Evolutionary conservation across 1,139 yeast genomes (phyloP), one percentile per base, ranked within the genome.

Genomic region (Blastobotrys niveus): DNA sequence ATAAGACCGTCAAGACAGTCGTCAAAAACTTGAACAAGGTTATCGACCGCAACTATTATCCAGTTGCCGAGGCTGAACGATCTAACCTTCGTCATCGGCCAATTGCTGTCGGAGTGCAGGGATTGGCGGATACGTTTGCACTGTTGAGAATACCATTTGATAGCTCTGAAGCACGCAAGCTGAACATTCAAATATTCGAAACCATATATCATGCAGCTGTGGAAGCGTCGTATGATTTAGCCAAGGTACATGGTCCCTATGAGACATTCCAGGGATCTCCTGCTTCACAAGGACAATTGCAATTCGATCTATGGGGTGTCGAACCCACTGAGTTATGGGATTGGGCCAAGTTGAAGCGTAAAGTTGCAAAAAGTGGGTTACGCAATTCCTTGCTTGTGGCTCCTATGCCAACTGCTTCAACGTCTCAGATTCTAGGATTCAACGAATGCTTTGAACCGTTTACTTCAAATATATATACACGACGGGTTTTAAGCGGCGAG

Each of bases 341-440:
- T 56, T 83, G 91, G 91, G 79, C 73, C 49, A 50, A 62, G 3
- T 65, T 82, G 55, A 81, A 80, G 60, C 65, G 61, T 17, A 68
- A 73, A 29, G 66, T 82, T 52, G 65, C 64, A 46, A 63, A 65
- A 46, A 66, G 73, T 58, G 93, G 93, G 22, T 57, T 83, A 40
- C 67, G 91, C 53, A 83, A 83, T 69, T 82, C 91, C 10, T 66
- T 83, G 50, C 66, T 83, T 45, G 82, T 82, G 35, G 93, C 86
- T 1, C 88, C 89, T 38, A 83, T 83, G 93, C 93, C 93, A 22
- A 83, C 93, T n/a, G 91, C 91, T 1, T 81, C 89, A 1, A 83
- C 93, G 1, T 82, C 91, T 6, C 89, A 82, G 62, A 82, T 83
- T 47, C 67, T 83, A 51, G 93, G 91, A 26, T 80, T 75, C 68